Base-by-base conservation (phyloP, 305 asterid genomes). In the Coffea humblotiana region DNA sequence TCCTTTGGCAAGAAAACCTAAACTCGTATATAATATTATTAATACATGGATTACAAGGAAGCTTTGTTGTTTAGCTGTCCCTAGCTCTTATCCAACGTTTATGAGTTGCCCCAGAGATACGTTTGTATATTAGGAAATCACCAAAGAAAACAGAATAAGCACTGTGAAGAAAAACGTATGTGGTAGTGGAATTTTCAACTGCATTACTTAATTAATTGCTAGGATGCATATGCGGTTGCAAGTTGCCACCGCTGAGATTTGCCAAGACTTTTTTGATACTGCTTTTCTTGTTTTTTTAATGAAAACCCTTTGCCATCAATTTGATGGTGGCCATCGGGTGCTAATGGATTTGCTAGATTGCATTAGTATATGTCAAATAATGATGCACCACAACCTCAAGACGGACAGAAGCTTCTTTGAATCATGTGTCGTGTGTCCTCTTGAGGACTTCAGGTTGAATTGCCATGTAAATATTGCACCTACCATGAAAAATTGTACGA, bases 221-320 rank as follows among this genome's bases (percentile, higher is more conserved):
- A 23, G 32, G 14, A 74, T 45, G 40, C 68, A 80, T 83, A 64
- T 86, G 88, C 90, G 89, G 85, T 87, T 82, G 91, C 93, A 88
- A 87, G 90, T 87, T 88, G 92, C 90, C 82, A 75, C 90, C 85
- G 76, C 87, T 77, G 54, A 88, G 90, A 88, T 87, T 84, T 82
- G 89, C 78, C 84, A 72, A 81, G 40, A 83, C 86, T 86, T 83
- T 84, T 80, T 69, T 72, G 86, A 88, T 86, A 48, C 84, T 47
- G 48, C 75, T 71, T 76, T 61, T 64, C 29, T 13, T 64, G 8
- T 75, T 81, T 68, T 10, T 15, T 70, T 82, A 43, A 79, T 52
- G 27, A 60, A 56, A 47, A n/a, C 16, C 15, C 32, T 16, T 15
- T 45, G 49, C 35, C 76, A 71, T 43, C 61, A 71, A 68, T 71